These are phyloP conservation scores for Lentinula sp. DNA, from an alignment of 768 basidiomycete genomes.

Conservation along the genomic window DNA sequence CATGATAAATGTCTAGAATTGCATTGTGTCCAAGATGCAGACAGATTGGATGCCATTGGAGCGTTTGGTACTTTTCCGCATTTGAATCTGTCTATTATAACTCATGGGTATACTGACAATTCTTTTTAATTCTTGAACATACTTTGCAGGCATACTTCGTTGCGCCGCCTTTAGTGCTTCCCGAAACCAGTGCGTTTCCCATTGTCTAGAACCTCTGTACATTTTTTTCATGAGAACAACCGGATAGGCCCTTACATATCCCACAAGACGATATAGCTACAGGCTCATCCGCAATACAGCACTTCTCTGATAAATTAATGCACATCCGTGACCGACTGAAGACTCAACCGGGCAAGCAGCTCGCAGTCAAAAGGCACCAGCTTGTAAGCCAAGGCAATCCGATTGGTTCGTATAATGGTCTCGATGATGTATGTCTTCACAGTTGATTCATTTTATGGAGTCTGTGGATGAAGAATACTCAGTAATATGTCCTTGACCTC, in stretches of 20 bases:
- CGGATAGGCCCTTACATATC: conserved; percentile 34
- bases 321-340: conserved; percentile 71
- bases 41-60: conserved; percentile 74
- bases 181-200: conserved; percentile 37
- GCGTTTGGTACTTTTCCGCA: conserved; percentile 54
- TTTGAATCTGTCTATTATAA: conserved; percentile 15
- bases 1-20: conserved; percentile 68
- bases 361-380: conserved; percentile 69
- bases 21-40: conserved; percentile 78
- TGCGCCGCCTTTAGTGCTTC: conserved; percentile 60
- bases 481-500: not conserved
- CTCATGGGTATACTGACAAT: conserved; percentile 10
- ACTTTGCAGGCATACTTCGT: conserved; percentile 50
- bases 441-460: conserved; percentile 63
- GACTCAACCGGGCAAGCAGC: conserved; percentile 59
- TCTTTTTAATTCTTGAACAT: not conserved
- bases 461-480: conserved; percentile 52
- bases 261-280: conserved; percentile 40
- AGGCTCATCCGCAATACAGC: conserved; percentile 57
- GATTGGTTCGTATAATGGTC: not conserved
- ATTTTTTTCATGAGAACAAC: not conserved
- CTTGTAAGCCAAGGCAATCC: conserved; percentile 38
- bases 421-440: conserved; percentile 4
- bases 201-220: not conserved
- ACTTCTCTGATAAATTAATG: conserved; percentile 84